phyloP scores from a whole-genome alignment of 164 flowering plant species.

The Chimonanthus praecox region DNA sequence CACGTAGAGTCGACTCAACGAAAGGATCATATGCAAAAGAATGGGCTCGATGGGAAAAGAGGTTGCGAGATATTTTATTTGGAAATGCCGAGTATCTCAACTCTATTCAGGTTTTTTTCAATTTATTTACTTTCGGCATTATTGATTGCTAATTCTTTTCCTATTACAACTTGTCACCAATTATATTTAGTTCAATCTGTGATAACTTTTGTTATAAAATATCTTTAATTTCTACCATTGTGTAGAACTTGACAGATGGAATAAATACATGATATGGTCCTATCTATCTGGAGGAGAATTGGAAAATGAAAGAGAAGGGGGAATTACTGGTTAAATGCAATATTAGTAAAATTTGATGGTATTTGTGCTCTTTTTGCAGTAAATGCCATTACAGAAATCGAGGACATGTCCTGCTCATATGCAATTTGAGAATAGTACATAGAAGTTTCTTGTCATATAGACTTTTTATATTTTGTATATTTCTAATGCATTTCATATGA shows the following conservation, averaged over 20 bases:
- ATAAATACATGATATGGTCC: neutral
- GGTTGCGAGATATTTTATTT: constrained; percentile 46
- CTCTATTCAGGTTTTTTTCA: constrained; percentile 62
- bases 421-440: too few relatives aligned
- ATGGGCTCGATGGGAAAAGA: constrained; percentile 88
- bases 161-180: neutral
- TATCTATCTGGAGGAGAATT: too few relatives aligned
- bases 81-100: constrained; percentile 63
- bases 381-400: too few relatives aligned
- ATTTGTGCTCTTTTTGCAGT: too few relatives aligned
- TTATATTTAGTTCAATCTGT: neutral
- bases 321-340: too few relatives aligned
- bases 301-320: too few relatives aligned
- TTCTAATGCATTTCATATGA: too few relatives aligned
- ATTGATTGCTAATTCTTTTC: neutral
- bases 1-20: constrained; percentile 63
- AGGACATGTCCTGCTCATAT: too few relatives aligned
- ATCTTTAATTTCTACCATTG: neutral
- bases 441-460: too few relatives aligned
- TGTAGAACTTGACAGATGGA: neutral
- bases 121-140: neutral
- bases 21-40: constrained; percentile 79
- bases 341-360: too few relatives aligned
- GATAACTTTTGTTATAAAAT: neutral
- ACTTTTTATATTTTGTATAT: too few relatives aligned